Base-by-base conservation (phyloP, 108 stramenopile genomes). In the Discostella pseudostelligera region DNA sequence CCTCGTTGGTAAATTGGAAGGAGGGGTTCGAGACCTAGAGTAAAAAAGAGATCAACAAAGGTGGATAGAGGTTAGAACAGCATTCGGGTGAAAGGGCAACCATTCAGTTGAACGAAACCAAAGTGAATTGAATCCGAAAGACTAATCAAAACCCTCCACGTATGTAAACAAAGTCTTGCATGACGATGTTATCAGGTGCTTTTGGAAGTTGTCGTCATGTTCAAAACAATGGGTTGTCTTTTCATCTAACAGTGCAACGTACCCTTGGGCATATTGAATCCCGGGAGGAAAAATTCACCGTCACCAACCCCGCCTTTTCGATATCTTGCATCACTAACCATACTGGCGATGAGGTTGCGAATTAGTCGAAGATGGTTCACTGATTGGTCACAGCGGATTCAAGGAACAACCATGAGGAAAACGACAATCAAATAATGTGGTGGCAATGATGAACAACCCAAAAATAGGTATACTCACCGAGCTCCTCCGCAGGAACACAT, bases 1-100 rank as follows among this genome's bases (percentile, higher is more conserved):
- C 94, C 97, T 26, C 96, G 92, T 56, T 94, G 94, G 65, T 94
- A 98, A 56, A 99, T 89, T 17, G 98, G 96, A 14, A 98, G 63
- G n/a, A 97, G 71, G 10, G 99, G 96, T 57, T 97, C 97, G 25
- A 99, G 84, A 25, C 92, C 92, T 93, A 40, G 39, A 51, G n/a
- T 12, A 73, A 42, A 5, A 43, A 35, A 36, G 12, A 69, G 32
- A 32, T 32, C 37, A 24, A 32, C 24, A 51, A 57, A 46, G 39
- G 62, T 58, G 36, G 62, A 59, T 3, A 32, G 32, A 32, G 32
- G 32, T 32, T 32, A 4, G 4, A 32, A 4, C 32, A 32, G 25
- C 43, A 37, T 24, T 2, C 50, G 39, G 16, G 72, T 19, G 32
- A 59, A 42, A 22, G 25, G 45, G 32, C 40, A 37, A 26, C 19